Conservation (phyloP, 345 rosid genomes). For the Gossypium australe region DNA sequence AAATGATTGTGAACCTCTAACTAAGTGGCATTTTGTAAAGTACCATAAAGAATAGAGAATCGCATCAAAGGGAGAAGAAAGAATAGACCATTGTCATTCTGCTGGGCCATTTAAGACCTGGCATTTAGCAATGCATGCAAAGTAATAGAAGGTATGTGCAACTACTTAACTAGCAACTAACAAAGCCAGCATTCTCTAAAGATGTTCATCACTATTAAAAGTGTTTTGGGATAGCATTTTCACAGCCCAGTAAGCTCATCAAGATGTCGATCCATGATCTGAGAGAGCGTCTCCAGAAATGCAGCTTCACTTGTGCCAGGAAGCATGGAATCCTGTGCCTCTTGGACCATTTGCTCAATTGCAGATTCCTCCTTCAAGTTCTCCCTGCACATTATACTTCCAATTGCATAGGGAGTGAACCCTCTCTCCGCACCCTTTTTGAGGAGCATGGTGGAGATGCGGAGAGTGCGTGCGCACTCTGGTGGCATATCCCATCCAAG, state of each 20-base stretch:
- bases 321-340: conserved; percentile 41
- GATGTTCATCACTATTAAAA: background rate
- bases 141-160: background rate
- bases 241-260: conserved; percentile 15
- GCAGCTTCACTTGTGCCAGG: conserved; percentile 47
- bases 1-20: background rate
- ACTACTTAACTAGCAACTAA: background rate
- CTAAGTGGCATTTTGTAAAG: background rate
- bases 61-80: background rate
- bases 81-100: background rate
- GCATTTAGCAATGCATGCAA: background rate
- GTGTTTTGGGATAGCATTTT: background rate
- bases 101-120: background rate
- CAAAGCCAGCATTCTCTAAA: background rate
- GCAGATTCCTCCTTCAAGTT: conserved; percentile 51
- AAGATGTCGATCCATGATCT: conserved; percentile 47
- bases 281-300: conserved; percentile 40
- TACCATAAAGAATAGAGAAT: conserved; percentile 3
- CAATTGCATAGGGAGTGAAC: conserved; percentile 62
- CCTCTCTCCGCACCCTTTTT: conserved; percentile 80
- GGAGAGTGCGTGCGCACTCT: conserved; percentile 47
- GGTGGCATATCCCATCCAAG: conserved; percentile 72
- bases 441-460: conserved; percentile 78
- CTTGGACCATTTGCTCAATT: conserved; percentile 45
- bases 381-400: conserved; percentile 78